Evolutionary conservation across 257 asterid species (phyloP), one percentile per base, ranked within the genome.

Genomic region (Dorcoceras hygrometricum): DNA sequence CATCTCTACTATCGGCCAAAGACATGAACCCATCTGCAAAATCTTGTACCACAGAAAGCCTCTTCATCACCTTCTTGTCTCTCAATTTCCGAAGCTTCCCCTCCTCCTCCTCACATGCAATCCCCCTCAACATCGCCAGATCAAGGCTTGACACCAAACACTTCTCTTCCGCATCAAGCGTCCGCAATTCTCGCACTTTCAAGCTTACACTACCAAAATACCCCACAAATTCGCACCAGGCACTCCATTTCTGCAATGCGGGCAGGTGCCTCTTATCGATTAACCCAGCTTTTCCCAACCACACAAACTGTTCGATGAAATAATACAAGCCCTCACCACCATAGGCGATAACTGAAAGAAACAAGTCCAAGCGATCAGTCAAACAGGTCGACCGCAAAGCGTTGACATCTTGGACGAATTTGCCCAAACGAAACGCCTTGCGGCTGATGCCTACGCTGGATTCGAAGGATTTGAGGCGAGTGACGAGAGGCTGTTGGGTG

Each of bases 281-380:
- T 24, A 92, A 68, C 3, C 97, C 98, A 0, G 97, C 62, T 60
- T 92, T 92, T 0, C 79, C 89, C 2, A 92, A 73, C 97, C 98
- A 92, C 59, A 89, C 91, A 23, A 92, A 79, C 79, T 92, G 98
- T 72, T 92, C 96, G 72, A 85, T 56, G 75, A 93, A 93, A 78
- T 79, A 93, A 77, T 93, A 90, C 46, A 87, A 24, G 0, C 97
- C 97, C 63, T 93, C 99, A 0, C 99, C 96, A 26, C 97, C 97
- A 36, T 83, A 83, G 22, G 91, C 86, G 60, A 86, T 19, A 8
- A 80, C 25, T 14, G 77, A 29, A 10, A 87, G 80, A 63, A 76
- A 0, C 26, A 80, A n/a, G 28, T 77, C 11, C 27, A 78, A 25
- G 36, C 60, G 60, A 3, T 82, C 74, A 0, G 66, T 12, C 60